Evolutionary conservation across 2,329 filamentous ascomycete species (phyloP), one percentile per base, ranked within the genome.

Genomic region (Ceratocystis alfenasii): DNA sequence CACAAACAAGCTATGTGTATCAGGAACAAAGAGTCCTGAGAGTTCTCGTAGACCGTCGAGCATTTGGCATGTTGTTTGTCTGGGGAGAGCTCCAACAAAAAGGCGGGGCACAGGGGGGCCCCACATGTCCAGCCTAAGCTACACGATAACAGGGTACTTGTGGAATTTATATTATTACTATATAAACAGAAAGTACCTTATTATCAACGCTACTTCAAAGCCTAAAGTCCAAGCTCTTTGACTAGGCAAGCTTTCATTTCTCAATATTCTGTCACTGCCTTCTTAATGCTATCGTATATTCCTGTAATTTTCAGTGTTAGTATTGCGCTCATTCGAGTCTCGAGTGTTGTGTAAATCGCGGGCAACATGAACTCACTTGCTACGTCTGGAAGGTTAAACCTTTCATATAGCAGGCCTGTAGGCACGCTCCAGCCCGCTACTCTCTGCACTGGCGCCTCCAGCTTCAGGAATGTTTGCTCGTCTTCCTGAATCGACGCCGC

Each of bases 371-470:
- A 87, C 90, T 85, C 78, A 95, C 91, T 86, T 15, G 89, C 84
- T 71, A 95, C 87, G 76, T 96, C 92, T 0, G 92, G 92, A 65
- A 95, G 79, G 73, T 91, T 86, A 69, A 90, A 89, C 72, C 81
- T 84, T 75, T 96, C 92, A 75, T 84, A 96, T 45, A 87, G 74
- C 72, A 96, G 75, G 0, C 90, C 88, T 41, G 86, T 87, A 74
- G 93, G 92, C 64, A 89, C 91, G 73, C 87, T 90, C 89, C 89
- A 95, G n/a, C 92, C 91, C 2, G 89, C 89, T 4, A 96, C 87
- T 62, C 92, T 83, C 69, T 86, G 83, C 6, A 96, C 89, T 0
- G 92, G 92, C 4, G 92, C 91, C 72, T 96, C 91, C 33, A 96
- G 77, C 2, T 87, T 81, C 69, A 94, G 74, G 73, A 96, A 96